Conservation (phyloP, 2,329 filamentous ascomycete genomes). For the Moelleriella libera region DNA sequence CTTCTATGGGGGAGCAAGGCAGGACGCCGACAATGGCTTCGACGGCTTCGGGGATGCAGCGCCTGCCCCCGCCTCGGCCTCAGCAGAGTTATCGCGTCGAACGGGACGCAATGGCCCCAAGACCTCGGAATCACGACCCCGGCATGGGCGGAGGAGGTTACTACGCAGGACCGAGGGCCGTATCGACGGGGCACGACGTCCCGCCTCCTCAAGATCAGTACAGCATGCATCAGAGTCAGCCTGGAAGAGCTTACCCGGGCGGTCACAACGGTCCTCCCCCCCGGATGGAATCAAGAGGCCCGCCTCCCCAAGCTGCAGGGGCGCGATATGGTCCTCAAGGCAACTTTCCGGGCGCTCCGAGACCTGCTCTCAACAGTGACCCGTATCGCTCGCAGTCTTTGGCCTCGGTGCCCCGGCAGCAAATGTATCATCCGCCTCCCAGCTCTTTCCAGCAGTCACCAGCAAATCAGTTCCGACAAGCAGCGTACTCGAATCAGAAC, state of each 20-base stretch:
- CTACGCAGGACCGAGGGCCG: slow-evolving; percentile 36
- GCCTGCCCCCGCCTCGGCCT: slow-evolving; percentile 46
- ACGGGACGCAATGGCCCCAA: slow-evolving; percentile 11
- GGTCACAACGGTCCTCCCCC: slow-evolving; percentile 28
- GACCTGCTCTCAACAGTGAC: slow-evolving; percentile 68
- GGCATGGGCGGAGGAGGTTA: slow-evolving; percentile 35
- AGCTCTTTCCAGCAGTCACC: slow-evolving; percentile 50
- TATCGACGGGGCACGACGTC: slow-evolving; percentile 29
- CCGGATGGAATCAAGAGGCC: slow-evolving; percentile 49
- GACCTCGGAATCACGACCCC: slow-evolving; percentile 18
- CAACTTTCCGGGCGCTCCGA: slow-evolving; percentile 47
- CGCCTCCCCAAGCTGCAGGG: slow-evolving; percentile 25
- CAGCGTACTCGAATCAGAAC: slow-evolving; percentile 50
- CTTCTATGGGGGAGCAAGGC: slow-evolving; percentile 38
- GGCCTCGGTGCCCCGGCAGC: slow-evolving; percentile 59
- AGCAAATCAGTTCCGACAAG: slow-evolving; percentile 64
- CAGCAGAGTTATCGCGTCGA: slow-evolving; percentile 24
- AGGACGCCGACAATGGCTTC: slow-evolving; percentile 71
- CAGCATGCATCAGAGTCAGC: slow-evolving; percentile 25
- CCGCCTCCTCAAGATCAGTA: slow-evolving; percentile 30
- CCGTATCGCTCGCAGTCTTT: slow-evolving; percentile 88
- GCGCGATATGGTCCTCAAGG: slow-evolving; percentile 36
- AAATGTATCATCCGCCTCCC: slow-evolving; percentile 52
- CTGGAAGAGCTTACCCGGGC: slow-evolving; percentile 29
- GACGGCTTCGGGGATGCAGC: slow-evolving; percentile 36